Conservation (phyloP, 805 yeast genomes). For the Myxozyma monticola region DNA sequence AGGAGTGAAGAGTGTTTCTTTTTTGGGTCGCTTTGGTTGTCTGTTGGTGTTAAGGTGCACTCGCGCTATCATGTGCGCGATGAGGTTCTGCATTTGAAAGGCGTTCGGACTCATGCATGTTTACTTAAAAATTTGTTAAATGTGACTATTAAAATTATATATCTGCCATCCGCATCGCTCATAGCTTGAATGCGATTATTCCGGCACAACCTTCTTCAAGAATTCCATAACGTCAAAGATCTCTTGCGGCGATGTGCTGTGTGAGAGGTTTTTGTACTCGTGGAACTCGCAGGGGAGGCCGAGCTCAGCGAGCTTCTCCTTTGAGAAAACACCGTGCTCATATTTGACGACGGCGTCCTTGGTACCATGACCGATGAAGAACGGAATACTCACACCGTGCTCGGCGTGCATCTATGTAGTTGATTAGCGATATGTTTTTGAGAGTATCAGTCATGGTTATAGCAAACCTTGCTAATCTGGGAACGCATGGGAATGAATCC, state of each 20-base stretch:
- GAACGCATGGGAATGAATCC: conserved; percentile 58
- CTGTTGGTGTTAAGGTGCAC: too few species aligned
- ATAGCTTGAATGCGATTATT: not conserved
- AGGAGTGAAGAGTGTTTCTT: too few species aligned
- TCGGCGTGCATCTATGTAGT: conserved; percentile 29
- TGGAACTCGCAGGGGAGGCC: conserved; percentile 53
- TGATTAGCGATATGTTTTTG: not conserved
- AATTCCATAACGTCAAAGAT: conserved; percentile 54
- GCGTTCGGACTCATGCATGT: not conserved
- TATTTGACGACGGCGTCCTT: conserved; percentile 63
- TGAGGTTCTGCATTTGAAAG: too few species aligned
- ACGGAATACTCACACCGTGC: conserved; percentile 64
- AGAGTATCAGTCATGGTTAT: too few species aligned
- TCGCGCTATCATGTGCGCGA: too few species aligned
- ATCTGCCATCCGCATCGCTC: not conserved
- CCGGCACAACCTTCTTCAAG: conserved; percentile 41
- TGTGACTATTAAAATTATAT: not conserved
- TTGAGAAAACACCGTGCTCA: conserved; percentile 44
- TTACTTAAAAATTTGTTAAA: not conserved
- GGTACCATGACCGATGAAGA: conserved; percentile 88
- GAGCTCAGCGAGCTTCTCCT: conserved; percentile 49
- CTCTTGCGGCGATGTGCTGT: conserved; percentile 68
- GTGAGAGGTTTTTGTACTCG: conserved; percentile 63
- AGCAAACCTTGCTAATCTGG: conserved; percentile 28
- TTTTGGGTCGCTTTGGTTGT: too few species aligned